Conservation (phyloP, 345 rosid species). For the Syzygium aromaticum region DNA sequence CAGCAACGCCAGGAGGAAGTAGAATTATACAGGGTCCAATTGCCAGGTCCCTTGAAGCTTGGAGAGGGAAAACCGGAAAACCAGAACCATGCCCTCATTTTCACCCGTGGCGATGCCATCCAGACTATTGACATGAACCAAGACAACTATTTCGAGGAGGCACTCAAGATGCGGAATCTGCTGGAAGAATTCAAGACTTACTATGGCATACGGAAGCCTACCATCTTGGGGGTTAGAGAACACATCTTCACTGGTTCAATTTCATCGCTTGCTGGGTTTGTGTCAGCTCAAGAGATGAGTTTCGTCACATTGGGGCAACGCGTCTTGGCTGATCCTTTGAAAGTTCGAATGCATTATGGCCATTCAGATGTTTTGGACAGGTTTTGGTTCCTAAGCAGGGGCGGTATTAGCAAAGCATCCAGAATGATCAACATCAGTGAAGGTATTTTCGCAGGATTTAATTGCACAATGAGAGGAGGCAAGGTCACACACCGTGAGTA, state of each 20-base stretch:
- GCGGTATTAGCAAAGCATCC: constrained; percentile 21
- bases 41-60: constrained; percentile 93
- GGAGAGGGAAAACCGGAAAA: constrained; percentile 98
- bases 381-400: constrained; percentile 34
- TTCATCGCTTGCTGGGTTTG: constrained; percentile 5
- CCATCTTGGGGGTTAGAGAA: background rate
- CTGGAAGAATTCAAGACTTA: constrained; percentile 54
- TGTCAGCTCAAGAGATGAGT: background rate
- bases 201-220: constrained; percentile 3
- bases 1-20: constrained; percentile 62
- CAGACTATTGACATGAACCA: constrained; percentile 98
- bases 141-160: constrained; percentile 95
- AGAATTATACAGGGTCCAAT: constrained; percentile 75
- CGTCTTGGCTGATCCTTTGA: constrained; percentile 28
- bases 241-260: constrained; percentile 2
- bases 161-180: constrained; percentile 88
- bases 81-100: constrained; percentile 92
- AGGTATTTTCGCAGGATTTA: background rate
- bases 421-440: background rate
- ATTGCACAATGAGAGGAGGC: constrained; percentile 3
- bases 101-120: constrained; percentile 91
- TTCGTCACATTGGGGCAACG: constrained; percentile 3
- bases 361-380: constrained; percentile 35
- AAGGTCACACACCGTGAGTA: constrained; percentile 5
- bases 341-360: constrained; percentile 38